Conservation (phyloP, 805 yeast species). For the Teunomyces aglyptinius region DNA sequence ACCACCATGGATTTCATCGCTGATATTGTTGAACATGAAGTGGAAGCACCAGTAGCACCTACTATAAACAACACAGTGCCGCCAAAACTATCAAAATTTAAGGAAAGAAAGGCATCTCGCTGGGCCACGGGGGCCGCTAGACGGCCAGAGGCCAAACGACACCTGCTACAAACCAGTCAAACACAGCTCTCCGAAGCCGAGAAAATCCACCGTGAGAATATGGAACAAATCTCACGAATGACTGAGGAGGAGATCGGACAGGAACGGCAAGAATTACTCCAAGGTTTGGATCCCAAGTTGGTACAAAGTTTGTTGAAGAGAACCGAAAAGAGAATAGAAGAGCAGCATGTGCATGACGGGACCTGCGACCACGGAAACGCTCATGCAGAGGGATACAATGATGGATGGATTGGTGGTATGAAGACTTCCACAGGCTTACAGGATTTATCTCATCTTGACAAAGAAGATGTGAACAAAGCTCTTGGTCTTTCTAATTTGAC, state of each 20-base stretch:
- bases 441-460: slow-evolving; percentile 32
- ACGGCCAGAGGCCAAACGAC: slow-evolving; percentile 11
- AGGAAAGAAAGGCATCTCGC: slow-evolving; percentile 40
- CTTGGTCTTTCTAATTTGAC: slow-evolving; percentile 32
- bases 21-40: slow-evolving; percentile 67
- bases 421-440: slow-evolving; percentile 33
- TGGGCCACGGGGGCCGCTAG: slow-evolving; percentile 38
- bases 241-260: slow-evolving; percentile 58
- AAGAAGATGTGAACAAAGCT: slow-evolving; percentile 36
- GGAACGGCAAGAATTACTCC: slow-evolving; percentile 66
- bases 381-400: slow-evolving; percentile 42
- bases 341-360: slow-evolving; percentile 15
- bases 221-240: slow-evolving; percentile 60
- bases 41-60: slow-evolving; percentile 34
- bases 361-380: slow-evolving; percentile 12
- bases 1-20: slow-evolving; percentile 62
- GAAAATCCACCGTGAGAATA: slow-evolving; percentile 73
- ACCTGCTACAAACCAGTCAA: slow-evolving; percentile 7
- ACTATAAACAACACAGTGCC: slow-evolving; percentile 29
- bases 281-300: slow-evolving; percentile 66
- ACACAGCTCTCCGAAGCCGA: slow-evolving; percentile 53
- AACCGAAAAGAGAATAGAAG: slow-evolving; percentile 47
- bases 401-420: slow-evolving; percentile 43
- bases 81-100: slow-evolving; percentile 30
- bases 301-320: slow-evolving; percentile 56